These are phyloP conservation scores for Vaccinium vitisidaea DNA, from an alignment of 148 eudicot species.

Conservation along the genomic window DNA sequence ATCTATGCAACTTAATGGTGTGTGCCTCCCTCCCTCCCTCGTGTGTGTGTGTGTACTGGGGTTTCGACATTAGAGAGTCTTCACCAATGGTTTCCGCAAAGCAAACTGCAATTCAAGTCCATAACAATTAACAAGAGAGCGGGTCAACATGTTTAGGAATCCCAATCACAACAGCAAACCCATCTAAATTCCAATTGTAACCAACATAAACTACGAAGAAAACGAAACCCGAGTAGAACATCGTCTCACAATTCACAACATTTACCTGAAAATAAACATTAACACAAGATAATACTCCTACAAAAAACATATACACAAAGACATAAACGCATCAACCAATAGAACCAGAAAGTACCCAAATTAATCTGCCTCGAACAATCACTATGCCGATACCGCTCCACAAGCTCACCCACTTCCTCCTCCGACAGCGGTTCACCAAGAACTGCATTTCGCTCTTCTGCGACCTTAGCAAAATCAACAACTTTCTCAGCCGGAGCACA, in stretches of 20 bases:
- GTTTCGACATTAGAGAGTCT: neutral
- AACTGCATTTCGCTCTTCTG: conserved; percentile 36
- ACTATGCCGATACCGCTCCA: conserved; percentile 80
- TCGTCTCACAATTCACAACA: neutral
- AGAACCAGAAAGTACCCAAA: conserved; percentile 46
- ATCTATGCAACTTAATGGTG: neutral
- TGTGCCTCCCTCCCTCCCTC: too few species aligned
- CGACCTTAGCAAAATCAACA: conserved; percentile 32
- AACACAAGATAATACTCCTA: neutral
- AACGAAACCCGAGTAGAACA: neutral
- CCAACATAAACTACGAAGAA: neutral
- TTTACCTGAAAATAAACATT: neutral
- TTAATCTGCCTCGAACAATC: conserved; percentile 83
- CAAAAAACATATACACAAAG: neutral
- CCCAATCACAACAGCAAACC: neutral
- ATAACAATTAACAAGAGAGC: neutral
- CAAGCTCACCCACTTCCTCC: conserved; percentile 62
- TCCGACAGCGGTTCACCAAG: conserved; percentile 62
- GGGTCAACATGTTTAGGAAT: neutral
- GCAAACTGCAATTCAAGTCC: neutral
- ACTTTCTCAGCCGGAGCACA: conserved; percentile 45
- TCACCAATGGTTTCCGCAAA: neutral
- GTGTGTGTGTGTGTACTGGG: too few species aligned
- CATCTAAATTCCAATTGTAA: neutral
- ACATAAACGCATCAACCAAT: neutral